phyloP scores from a whole-genome alignment of 345 rosid genomes.

The Atalantia buxifolia region DNA sequence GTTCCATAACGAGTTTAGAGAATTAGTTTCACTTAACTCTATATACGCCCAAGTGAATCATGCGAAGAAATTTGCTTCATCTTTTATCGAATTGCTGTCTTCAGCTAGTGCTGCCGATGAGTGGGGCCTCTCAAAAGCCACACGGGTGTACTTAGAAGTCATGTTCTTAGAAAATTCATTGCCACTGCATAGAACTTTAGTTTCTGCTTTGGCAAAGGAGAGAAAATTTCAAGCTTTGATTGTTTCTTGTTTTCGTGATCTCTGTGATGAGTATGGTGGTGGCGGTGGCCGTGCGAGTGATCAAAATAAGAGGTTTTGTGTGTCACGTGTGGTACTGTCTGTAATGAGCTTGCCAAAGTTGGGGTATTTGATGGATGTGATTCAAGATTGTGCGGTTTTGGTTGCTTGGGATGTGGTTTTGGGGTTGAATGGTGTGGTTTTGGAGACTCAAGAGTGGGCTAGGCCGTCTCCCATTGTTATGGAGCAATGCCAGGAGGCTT shows the following conservation, averaged over 20 bases:
- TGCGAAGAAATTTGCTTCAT: conserved; percentile 57
- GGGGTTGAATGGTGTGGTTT: conserved; percentile 63
- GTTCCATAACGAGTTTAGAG: conserved; percentile 46
- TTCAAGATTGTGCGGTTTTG: conserved; percentile 70
- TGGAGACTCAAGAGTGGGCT: conserved; percentile 52
- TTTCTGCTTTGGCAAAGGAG: conserved; percentile 64
- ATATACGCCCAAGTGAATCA: conserved; percentile 70
- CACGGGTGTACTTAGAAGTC: conserved; percentile 60
- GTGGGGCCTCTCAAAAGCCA: conserved; percentile 30
- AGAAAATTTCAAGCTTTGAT: conserved; percentile 45
- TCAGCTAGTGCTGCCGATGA: conserved; percentile 3
- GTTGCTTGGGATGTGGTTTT: conserved; percentile 66
- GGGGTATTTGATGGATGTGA: conserved; percentile 67
- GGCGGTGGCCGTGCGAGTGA: background rate
- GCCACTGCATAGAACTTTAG: conserved; percentile 76
- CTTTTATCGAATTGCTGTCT: conserved; percentile 45
- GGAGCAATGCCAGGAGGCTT: conserved; percentile 95
- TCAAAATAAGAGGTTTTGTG: conserved; percentile 59
- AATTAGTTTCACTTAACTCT: conserved; percentile 65
- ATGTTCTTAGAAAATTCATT: conserved; percentile 77
- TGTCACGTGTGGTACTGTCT: conserved; percentile 78
- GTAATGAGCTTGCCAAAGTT: conserved; percentile 88
- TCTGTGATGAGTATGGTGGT: conserved; percentile 60
- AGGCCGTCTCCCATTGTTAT: conserved; percentile 86
- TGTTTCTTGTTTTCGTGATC: conserved; percentile 48